Evolutionary conservation across 306 rosid genomes (phyloP), one percentile per base, ranked within the genome.

Genomic region (Quillaja saponaria): DNA sequence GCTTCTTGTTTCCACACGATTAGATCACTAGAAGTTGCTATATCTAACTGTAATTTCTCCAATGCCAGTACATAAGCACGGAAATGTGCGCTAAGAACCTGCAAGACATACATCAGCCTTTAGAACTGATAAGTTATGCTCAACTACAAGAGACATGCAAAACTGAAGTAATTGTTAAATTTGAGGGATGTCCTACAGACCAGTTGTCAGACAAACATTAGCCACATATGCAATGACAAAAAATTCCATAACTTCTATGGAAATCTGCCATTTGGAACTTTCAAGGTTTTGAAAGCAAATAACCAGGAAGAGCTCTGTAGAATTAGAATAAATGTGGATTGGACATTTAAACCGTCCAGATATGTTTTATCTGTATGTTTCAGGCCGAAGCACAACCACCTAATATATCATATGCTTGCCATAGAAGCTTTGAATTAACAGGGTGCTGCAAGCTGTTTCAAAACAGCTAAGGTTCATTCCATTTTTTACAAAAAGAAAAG

Each of bases 31-130:
- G 83, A 72, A 68, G 99, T 84, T 72, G 99, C 99, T 72, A 92
- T 92, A 82, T 92, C 99, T 83, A 89, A 49, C 79, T 89, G 96
- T 34, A 92, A 80, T 71, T 92, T 92, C 83, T 92, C 99, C 50
- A 92, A 61, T 28, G 99, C 99, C 63, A 78, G 99, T 66, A 92
- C 89, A 61, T 92, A 92, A 55, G 95, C 96, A 10, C 96, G 90
- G 75, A 92, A 92, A 81, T 89, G 99, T 41, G 99, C 96, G 81
- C 99, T 81, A 44, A 92, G 86, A 75, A 92, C 99, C 98, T 91
- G 88, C 71, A 84, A 74, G 41, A 64, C 37, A 76, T 63, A 63
- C 28, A 65, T 28, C 50, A 34, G 20, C 71, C 48, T 55, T 71
- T 53, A 53, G 48, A 71, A 61, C 58, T 48, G 67, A 57, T 28